Conservation (phyloP, 2,329 filamentous ascomycete species). For the Penicillium aurantiogriseum region DNA sequence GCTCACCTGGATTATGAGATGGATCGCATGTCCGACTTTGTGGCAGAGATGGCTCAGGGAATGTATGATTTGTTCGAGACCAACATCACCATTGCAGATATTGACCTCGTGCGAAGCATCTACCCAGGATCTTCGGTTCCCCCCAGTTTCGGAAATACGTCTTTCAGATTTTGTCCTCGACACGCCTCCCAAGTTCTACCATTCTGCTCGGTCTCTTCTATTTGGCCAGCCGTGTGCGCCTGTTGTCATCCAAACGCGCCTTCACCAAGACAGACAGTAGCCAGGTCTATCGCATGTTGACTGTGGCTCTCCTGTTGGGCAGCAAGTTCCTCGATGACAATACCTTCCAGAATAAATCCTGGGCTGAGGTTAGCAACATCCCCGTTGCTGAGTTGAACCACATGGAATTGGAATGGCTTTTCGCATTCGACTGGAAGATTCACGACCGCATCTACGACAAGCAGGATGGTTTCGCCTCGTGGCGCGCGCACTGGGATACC, state of each 20-base stretch:
- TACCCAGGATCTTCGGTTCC: slow-evolving; percentile 62
- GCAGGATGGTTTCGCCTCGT: slow-evolving; percentile 65
- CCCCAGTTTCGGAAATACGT: slow-evolving; percentile 87
- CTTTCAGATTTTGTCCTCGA: slow-evolving; percentile 84
- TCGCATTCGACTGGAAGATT: slow-evolving; percentile 76
- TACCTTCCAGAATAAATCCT: slow-evolving; percentile 95
- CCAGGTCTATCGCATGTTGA: slow-evolving; percentile 83
- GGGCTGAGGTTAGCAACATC: slow-evolving; percentile 93
- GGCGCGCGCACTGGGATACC: slow-evolving; percentile 65
- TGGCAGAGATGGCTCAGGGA: slow-evolving; percentile 80
- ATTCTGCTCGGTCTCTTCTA: slow-evolving; percentile 91
- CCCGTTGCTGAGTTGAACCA: slow-evolving; percentile 78
- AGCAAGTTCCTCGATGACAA: slow-evolving; percentile 98
- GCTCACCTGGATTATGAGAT: slow-evolving; percentile 96
- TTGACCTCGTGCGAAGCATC: slow-evolving; percentile 64
- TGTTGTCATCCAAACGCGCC: slow-evolving; percentile 58
- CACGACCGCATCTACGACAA: slow-evolving; percentile 80
- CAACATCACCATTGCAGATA: slow-evolving; percentile 59
- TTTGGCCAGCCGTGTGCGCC: slow-evolving; percentile 76
- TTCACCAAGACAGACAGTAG: slow-evolving; percentile 58
- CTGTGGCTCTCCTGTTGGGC: slow-evolving; percentile 77
- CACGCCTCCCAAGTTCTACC: slow-evolving; percentile 83
- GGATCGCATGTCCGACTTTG: slow-evolving; percentile 93
- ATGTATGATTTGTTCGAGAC: slow-evolving; percentile 62
- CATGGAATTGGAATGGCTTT: slow-evolving; percentile 84